These are phyloP conservation scores for Isoetes taiwanensis DNA, from an alignment of 75 land plant species.

Conservation along the genomic window DNA sequence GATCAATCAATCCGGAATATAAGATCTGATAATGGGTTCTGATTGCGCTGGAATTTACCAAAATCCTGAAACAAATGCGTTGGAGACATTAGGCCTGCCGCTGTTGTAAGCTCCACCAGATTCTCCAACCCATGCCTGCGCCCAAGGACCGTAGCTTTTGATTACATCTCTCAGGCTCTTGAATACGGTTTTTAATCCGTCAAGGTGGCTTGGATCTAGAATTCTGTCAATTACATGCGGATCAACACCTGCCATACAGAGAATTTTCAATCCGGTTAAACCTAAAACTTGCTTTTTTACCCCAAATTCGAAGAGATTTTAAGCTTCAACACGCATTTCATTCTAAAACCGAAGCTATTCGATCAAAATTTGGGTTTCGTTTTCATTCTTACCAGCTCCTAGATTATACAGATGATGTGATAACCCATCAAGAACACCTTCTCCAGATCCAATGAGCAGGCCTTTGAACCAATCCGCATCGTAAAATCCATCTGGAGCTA, in stretches of 20 bases:
- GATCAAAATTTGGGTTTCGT: background rate
- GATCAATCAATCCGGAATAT: no score
- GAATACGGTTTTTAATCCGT: conserved; percentile 33
- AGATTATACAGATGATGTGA: conserved; percentile 91
- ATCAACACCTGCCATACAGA: conserved; percentile 37
- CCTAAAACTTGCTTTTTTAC: background rate
- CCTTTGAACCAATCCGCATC: conserved; percentile 46
- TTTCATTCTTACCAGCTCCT: conserved; percentile 51
- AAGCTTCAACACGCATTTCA: background rate
- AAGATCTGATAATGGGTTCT: no score
- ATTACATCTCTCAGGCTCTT: conserved; percentile 31
- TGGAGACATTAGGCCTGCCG: conserved; percentile 54
- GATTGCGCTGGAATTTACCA: no score
- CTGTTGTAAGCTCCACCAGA: conserved; percentile 93
- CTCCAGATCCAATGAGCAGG: conserved; percentile 38
- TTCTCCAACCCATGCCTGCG: conserved; percentile 81
- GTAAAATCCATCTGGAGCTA: conserved; percentile 81
- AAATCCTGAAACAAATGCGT: conserved; percentile 75
- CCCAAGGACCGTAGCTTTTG: conserved; percentile 18
- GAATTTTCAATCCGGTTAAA: background rate
- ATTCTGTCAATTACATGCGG: conserved; percentile 46
- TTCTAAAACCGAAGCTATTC: background rate
- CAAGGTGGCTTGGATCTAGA: conserved; percentile 51
- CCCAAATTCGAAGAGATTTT: background rate
- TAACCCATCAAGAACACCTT: conserved; percentile 34